Evolutionary conservation across 2,329 filamentous ascomycete species (phyloP), one percentile per base, ranked within the genome.

Genomic region (Capronia americana): DNA sequence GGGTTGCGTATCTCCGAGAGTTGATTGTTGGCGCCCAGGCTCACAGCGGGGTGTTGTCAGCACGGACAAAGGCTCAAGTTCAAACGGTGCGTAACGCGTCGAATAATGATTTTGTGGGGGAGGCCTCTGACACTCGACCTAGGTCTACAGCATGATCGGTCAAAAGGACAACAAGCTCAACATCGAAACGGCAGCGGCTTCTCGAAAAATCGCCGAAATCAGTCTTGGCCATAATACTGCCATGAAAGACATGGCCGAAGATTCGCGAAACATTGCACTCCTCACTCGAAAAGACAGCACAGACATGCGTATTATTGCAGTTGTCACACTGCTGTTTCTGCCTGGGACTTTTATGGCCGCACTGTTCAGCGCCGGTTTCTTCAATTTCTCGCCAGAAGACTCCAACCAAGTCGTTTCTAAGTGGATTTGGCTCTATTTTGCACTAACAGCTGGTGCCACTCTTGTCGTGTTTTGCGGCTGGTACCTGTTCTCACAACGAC

Each of bases 251-350:
- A 66, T 63, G 34, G 66, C 66, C 10, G 63, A 60, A 51, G 66
- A 68, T 38, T 65, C 66, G 4, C 56, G 60, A 20, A 38, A 63
- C 20, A 50, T 66, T 32, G 66, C 66, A 14, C 38, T 66, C 11
- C 50, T 68, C 41, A 74, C 73, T 2, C 68, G 73, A 61, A 67
- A 72, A 34, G 77, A 79, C 57, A 77, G 75, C 60, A 71, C 74
- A 1, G 74, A 75, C 7, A 80, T 81, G 77, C 76, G 77, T 55
- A 76, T 75, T 2, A 76, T 81, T 17, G 77, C 79, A 0, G 70
- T 79, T 1, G 72, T 81, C 62, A 80, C 78, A 44, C 78, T 80
- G 69, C 65, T 76, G 2, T 81, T 81, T 65, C 75, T 80, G 1
- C 79, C 80, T 1, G 78, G 75, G 0, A 79, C 78, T 12, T 81